Percentiles rank a stretch among this genome's conserved stretches.
Evolutionary conservation across 345 rosid genomes (phyloP).

Genomic region (Lepidium aucheri): DNA sequence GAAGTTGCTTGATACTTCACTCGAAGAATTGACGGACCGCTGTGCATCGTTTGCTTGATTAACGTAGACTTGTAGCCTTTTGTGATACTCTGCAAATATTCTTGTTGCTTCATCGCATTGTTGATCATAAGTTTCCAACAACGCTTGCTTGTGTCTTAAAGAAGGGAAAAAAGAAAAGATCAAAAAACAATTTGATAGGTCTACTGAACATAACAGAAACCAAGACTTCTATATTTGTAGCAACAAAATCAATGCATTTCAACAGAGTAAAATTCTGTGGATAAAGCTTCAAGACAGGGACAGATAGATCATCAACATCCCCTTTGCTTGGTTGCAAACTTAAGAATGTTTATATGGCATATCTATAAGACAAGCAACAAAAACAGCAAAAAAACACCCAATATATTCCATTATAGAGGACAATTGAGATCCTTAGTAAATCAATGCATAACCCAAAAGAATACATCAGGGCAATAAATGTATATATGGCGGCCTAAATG

Average conservation of each 20-base stretch:
- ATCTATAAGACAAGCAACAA: neutral
- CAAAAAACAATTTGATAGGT: neutral
- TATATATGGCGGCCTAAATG: neutral
- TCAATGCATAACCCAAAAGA: neutral
- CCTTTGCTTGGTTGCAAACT: neutral
- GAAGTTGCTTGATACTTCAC: conserved; percentile 45
- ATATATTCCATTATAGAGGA: neutral
- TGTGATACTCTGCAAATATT: conserved; percentile 86
- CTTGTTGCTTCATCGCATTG: conserved; percentile 91
- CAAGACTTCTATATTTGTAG: neutral
- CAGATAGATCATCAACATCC: neutral
- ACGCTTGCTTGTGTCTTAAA: conserved; percentile 76
- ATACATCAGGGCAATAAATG: neutral
- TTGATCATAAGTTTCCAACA: conserved; percentile 84
- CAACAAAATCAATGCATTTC: neutral
- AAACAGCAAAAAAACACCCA: neutral
- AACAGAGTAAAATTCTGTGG: neutral
- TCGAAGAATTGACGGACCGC: conserved; percentile 46
- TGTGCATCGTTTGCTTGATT: conserved; percentile 85
- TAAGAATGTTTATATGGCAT: neutral
- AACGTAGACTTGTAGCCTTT: conserved; percentile 58
- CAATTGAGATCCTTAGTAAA: neutral
- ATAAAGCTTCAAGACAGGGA: neutral
- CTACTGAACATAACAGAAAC: neutral
- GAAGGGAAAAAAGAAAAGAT: neutral